A percentile compares a stretch with the other conserved stretches of the same genome.
Evolutionary conservation across 1,139 yeast species (phyloP).

Genomic region (Hansenula sp.): DNA sequence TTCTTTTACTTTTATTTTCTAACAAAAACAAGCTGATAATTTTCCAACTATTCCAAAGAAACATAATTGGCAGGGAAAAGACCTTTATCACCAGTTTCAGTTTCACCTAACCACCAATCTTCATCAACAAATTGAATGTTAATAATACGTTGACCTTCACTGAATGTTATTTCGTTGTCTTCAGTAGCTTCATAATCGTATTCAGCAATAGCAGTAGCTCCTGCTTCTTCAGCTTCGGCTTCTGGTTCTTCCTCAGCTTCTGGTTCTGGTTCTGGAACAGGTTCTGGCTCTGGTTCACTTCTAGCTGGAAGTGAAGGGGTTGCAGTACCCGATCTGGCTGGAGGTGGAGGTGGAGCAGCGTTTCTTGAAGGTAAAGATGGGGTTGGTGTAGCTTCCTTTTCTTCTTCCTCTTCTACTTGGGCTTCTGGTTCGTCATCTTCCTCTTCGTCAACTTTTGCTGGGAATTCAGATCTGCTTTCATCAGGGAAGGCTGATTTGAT

Average conservation of each 20-base stretch:
- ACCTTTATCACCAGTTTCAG: conserved; percentile 66
- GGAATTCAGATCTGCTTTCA: conserved; percentile 7
- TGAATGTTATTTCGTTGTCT: conserved; percentile 81
- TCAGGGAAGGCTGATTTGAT: conserved; percentile 15
- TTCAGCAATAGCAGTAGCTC: conserved; percentile 68
- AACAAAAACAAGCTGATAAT: too few species aligned
- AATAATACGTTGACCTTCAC: conserved; percentile 75
- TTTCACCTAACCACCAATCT: conserved; percentile 95
- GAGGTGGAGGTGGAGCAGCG: conserved; percentile 14
- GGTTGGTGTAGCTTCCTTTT: conserved; percentile 21
- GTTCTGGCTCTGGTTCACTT: conserved; percentile 28
- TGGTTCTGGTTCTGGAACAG: conserved; percentile 26
- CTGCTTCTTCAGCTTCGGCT: conserved; percentile 22
- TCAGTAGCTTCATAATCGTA: conserved; percentile 87
- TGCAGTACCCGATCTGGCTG: conserved; percentile 2
- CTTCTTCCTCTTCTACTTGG: conserved; percentile 23
- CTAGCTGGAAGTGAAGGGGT: conserved; percentile 3
- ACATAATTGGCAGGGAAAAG: conserved; percentile 93
- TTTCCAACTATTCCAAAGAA: conserved; percentile 31
- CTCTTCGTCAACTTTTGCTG: conserved; percentile 8
- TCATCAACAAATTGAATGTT: conserved; percentile 89
- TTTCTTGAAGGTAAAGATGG: conserved; percentile 21
- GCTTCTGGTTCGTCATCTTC: conserved; percentile 23
- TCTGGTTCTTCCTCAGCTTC: conserved; percentile 26
- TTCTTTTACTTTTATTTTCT: too few species aligned